Conservation (phyloP, 805 yeast species). For the Metschnikowia aberdeeniae region DNA sequence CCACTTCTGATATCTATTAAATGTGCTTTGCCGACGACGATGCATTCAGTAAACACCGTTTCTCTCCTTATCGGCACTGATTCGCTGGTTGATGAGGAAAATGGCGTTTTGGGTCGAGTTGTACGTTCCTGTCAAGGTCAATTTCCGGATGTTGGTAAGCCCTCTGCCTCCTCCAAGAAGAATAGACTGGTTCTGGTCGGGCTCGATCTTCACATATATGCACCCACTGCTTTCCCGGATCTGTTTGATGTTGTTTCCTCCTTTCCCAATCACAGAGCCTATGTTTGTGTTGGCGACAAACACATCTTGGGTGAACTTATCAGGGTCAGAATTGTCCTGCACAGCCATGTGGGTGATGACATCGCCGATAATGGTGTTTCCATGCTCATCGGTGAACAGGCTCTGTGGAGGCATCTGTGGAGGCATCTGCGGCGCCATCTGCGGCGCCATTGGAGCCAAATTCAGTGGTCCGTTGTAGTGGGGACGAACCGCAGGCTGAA, state of each 20-base stretch:
- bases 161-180: conserved; percentile 44
- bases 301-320: conserved; percentile 62
- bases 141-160: conserved; percentile 46
- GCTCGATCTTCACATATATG: conserved; percentile 68
- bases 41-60: conserved; percentile 21
- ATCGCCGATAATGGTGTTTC: conserved; percentile 41
- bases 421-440: conserved; percentile 20
- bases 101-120: conserved; percentile 71
- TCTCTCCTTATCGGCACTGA: conserved; percentile 60
- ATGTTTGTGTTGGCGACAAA: conserved; percentile 74
- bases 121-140: conserved; percentile 64
- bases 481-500: conserved; percentile 36
- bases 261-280: conserved; percentile 83
- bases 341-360: conserved; percentile 40
- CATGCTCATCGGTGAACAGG: conserved; percentile 41
- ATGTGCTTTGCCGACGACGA: neutral
- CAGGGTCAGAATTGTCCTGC: conserved; percentile 35
- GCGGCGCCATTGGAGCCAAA: conserved; percentile 3
- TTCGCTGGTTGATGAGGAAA: conserved; percentile 65
- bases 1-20: neutral
- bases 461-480: conserved; percentile 18
- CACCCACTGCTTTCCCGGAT: conserved; percentile 70
- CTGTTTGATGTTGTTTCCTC: conserved; percentile 77
- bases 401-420: conserved; percentile 21
- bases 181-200: conserved; percentile 49